phyloP scores from a whole-genome alignment of 2,329 filamentous ascomycete species.

The Chalara sp. region DNA sequence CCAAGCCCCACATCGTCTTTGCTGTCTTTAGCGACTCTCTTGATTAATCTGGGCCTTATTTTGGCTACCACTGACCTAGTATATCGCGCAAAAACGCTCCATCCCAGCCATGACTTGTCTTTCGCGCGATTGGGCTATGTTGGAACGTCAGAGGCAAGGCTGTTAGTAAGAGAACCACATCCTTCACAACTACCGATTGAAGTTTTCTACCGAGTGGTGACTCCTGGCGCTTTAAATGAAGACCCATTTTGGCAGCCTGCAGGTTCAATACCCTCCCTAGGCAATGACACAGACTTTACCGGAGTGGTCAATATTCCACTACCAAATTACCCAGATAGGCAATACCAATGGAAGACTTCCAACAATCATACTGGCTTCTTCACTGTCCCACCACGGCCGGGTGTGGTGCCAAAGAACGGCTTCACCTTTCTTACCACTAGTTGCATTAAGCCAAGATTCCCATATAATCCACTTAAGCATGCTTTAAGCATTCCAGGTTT shows the following conservation, averaged over 20 bases:
- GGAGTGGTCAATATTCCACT: slow-evolving; percentile 59
- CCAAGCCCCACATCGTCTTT: slow-evolving; percentile 65
- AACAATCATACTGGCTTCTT: slow-evolving; percentile 85
- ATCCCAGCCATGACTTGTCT: slow-evolving; percentile 68
- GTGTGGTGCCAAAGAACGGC: slow-evolving; percentile 51
- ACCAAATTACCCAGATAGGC: slow-evolving; percentile 58
- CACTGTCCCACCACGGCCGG: slow-evolving; percentile 64
- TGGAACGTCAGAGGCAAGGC: slow-evolving; percentile 69
- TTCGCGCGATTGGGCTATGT: slow-evolving; percentile 87
- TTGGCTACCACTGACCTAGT: slow-evolving; percentile 70
- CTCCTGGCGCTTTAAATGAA: slow-evolving; percentile 44
- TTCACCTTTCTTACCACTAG: slow-evolving; percentile 91
- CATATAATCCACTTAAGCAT: slow-evolving; percentile 74
- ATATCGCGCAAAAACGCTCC: slow-evolving; percentile 62
- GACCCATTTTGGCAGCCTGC: slow-evolving; percentile 58
- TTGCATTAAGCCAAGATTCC: slow-evolving; percentile 87
- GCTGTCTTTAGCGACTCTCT: slow-evolving; percentile 60
- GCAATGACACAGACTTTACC: slow-evolving; percentile 78
- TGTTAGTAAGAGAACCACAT: slow-evolving; percentile 82
- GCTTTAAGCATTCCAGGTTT: slow-evolving; percentile 78
- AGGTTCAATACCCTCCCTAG: slow-evolving; percentile 58
- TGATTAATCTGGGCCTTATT: slow-evolving; percentile 65
- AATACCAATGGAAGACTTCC: slow-evolving; percentile 79
- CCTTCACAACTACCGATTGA: slow-evolving; percentile 67
- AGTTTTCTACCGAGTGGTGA: slow-evolving; percentile 56